Conservation (phyloP, 2,329 filamentous ascomycete genomes). For the Fusarium incarnatum region DNA sequence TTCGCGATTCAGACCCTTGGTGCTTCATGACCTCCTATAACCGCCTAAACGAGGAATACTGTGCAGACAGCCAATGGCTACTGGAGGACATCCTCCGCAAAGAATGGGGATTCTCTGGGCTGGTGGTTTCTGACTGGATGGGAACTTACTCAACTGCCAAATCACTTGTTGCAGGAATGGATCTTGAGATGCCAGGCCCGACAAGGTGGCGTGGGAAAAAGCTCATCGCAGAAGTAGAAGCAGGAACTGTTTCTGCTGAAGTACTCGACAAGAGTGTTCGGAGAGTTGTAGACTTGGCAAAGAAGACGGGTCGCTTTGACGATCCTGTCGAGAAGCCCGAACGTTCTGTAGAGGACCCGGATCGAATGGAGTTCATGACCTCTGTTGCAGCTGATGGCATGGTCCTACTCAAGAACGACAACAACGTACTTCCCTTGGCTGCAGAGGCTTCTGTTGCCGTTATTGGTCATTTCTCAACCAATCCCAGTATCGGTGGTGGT, state of each 20-base stretch:
- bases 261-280: neutral
- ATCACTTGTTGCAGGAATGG: neutral
- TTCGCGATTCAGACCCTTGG: slow-evolving; percentile 15
- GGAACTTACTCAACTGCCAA: slow-evolving; percentile 12
- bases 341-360: neutral
- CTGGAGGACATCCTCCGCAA: neutral
- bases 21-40: slow-evolving; percentile 21
- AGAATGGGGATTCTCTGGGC: neutral
- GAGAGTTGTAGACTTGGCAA: neutral
- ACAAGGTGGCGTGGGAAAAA: neutral
- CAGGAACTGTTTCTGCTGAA: neutral
- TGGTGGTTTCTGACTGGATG: slow-evolving; percentile 13
- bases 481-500: neutral
- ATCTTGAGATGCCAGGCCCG: slow-evolving; percentile 14
- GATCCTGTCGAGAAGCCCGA: neutral
- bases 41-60: neutral
- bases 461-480: neutral
- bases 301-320: neutral
- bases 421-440: neutral
- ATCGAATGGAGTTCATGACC: neutral
- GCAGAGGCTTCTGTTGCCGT: neutral
- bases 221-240: neutral
- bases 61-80: neutral
- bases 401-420: slow-evolving; percentile 5
- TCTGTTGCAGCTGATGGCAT: neutral